phyloP scores from a whole-genome alignment of 176 grass and related monocot species.

The Avena atlantica region DNA sequence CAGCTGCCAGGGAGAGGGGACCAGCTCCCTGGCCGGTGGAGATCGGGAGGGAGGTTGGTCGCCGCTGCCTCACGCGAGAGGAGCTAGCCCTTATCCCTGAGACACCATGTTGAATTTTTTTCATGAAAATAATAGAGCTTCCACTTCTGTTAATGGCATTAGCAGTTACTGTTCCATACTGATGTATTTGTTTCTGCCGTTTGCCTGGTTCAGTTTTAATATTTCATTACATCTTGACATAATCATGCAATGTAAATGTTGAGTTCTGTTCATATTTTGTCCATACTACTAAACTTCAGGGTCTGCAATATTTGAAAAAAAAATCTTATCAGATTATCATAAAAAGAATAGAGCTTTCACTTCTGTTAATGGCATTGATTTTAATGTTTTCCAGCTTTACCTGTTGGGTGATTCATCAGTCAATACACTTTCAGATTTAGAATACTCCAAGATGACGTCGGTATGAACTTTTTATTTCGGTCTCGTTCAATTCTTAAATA shows the following conservation, averaged over 20 bases:
- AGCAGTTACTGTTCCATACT: not conserved
- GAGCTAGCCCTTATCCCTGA: no score
- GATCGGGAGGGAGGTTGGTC: no score
- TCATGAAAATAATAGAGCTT: slow-evolving; percentile 32
- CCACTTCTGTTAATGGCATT: no score
- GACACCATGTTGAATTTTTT: no score
- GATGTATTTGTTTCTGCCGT: not conserved
- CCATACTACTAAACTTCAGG: not conserved
- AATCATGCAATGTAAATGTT: slow-evolving; percentile 28
- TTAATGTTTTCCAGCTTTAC: slow-evolving; percentile 70
- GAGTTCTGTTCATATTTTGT: slow-evolving; percentile 28
- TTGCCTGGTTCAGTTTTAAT: not conserved
- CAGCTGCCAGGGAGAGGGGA: no score
- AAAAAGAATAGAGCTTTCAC: slow-evolving; percentile 30
- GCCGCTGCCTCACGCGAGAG: no score
- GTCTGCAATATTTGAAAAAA: not conserved
- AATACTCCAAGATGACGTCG: slow-evolving; percentile 98
- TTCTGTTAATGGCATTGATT: slow-evolving; percentile 24
- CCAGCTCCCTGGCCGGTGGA: no score
- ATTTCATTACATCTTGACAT: not conserved
- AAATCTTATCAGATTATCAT: slow-evolving; percentile 12
- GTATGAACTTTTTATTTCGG: slow-evolving; percentile 64
- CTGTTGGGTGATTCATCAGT: slow-evolving; percentile 87
- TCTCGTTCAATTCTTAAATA: not conserved
- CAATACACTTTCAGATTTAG: slow-evolving; percentile 86